A percentile compares a stretch with the other conserved stretches of the same genome.
phyloP scores from a whole-genome alignment of 176 grass and related monocot genomes.

The barley (Hordeum vulgare) region MorexV3_pseudomolecules_assembly NC_058522.1:465691437-465691936 shows the following conservation, averaged over 20 bases:
- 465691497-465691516: background rate
- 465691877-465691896: background rate
- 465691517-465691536: background rate
- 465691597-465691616: background rate
- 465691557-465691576: background rate
- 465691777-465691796: background rate
- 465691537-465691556: background rate
- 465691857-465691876: conserved; percentile 6
- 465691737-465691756: background rate
- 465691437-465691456: background rate
- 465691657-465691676: background rate
- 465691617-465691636: background rate
- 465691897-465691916: background rate
- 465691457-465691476: background rate
- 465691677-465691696: background rate
- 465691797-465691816: background rate
- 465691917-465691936: background rate
- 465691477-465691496: background rate
- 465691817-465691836: background rate
- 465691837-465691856: background rate
- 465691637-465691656: background rate
- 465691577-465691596: background rate
- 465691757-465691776: background rate
- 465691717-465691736: background rate
- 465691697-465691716: background rate